Conservation (phyloP, 2,329 filamentous ascomycete genomes). For the Pseudogymnoascus sp. region DNA sequence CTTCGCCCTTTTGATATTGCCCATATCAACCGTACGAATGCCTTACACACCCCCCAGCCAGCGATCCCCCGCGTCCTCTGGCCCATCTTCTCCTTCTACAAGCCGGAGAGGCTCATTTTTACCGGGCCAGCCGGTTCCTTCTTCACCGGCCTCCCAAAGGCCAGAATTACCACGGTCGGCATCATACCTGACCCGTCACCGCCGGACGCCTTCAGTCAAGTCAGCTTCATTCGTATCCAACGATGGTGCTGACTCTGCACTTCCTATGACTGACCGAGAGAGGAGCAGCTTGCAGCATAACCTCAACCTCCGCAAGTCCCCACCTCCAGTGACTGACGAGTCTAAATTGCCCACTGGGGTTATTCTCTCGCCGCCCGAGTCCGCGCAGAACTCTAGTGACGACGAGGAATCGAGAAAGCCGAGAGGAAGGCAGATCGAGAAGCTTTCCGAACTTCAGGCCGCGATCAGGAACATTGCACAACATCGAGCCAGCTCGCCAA, state of each 20-base stretch:
- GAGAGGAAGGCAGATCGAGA: conserved; percentile 22
- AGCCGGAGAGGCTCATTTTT: conserved; percentile 48
- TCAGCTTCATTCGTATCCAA: conserved; percentile 22
- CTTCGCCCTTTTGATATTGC: conserved; percentile 6
- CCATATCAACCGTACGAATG: conserved; percentile 46
- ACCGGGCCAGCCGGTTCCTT: conserved; percentile 34
- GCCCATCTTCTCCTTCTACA: conserved; percentile 44
- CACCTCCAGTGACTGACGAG: conserved; percentile 67
- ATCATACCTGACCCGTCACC: conserved; percentile 56
- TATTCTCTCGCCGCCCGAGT: conserved; percentile 87
- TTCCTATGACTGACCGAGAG: conserved; percentile 22
- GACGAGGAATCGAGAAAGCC: conserved; percentile 55
- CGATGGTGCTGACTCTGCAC: conserved; percentile 17
- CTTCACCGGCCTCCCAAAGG: conserved; percentile 29
- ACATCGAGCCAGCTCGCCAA: conserved; percentile 50
- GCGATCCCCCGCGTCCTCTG: conserved; percentile 52
- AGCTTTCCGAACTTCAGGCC: conserved; percentile 58
- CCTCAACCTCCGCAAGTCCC: conserved; percentile 69
- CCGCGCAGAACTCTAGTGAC: conserved; percentile 70
- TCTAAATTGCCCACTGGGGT: conserved; percentile 71
- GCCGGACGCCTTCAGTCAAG: conserved; percentile 45
- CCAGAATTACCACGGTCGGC: conserved; percentile 54
- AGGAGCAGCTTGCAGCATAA: conserved; percentile 28
- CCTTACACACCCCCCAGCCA: conserved; percentile 79
- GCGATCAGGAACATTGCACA: conserved; percentile 74